phyloP scores from a whole-genome alignment of 441 rosid genomes.

The Pelargonium australe region DNA sequence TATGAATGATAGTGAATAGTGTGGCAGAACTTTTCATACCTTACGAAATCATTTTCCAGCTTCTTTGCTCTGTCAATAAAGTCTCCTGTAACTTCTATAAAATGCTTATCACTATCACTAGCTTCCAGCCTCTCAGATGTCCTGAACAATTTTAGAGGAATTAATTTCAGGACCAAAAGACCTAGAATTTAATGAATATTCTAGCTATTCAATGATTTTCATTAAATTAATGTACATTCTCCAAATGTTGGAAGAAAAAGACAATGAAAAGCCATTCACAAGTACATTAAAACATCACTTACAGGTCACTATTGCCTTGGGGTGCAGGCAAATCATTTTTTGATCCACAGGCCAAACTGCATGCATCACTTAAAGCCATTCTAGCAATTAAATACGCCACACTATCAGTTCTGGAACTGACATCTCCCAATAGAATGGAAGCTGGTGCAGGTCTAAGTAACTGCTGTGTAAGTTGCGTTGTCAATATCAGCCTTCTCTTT shows the following conservation, averaged over 20 bases:
- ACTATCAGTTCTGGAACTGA: constrained; percentile 42
- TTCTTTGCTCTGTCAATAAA: constrained; percentile 44
- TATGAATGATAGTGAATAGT: neutral
- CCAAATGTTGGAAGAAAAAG: neutral
- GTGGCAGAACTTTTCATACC: constrained; percentile 30
- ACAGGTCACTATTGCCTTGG: constrained; percentile 31
- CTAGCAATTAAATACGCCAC: constrained; percentile 48
- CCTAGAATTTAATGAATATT: neutral
- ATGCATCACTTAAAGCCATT: constrained; percentile 56
- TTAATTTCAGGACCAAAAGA: neutral
- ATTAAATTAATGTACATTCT: neutral
- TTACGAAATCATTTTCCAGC: constrained; percentile 50
- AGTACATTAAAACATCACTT: constrained; percentile 19
- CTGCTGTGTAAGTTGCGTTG: constrained; percentile 81
- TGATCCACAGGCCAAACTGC: constrained; percentile 30
- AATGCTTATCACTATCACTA: constrained; percentile 33
- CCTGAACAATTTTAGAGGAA: constrained; percentile 29
- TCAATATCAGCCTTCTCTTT: constrained; percentile 65
- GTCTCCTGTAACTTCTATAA: constrained; percentile 47
- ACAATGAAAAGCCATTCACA: neutral
- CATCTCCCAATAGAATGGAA: constrained; percentile 41
- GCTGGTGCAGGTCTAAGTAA: constrained; percentile 46
- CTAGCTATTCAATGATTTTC: neutral
- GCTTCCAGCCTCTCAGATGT: constrained; percentile 31
- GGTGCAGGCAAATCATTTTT: constrained; percentile 23